Percentiles rank a stretch among this genome's conserved stretches.
Evolutionary conservation across 2,329 filamentous ascomycete genomes (phyloP).

Genomic region (Stenocarpella maydis): DNA sequence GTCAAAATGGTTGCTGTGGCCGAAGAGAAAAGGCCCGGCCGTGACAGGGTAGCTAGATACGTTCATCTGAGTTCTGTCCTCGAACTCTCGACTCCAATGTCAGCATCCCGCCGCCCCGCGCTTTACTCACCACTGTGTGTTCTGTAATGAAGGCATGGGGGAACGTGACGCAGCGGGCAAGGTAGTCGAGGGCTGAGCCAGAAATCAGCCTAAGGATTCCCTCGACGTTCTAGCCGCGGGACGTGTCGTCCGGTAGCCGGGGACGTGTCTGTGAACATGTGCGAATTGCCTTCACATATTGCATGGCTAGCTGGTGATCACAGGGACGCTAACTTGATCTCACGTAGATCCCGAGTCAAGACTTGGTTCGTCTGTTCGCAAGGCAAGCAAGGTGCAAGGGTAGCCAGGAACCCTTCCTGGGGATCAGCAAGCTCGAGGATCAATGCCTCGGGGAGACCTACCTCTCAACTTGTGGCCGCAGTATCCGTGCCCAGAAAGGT

Average conservation of each 20-base stretch:
- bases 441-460: slow-evolving; percentile 1
- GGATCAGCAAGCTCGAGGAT: slow-evolving; percentile 26
- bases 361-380: slow-evolving; percentile 30
- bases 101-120: slow-evolving; percentile 24
- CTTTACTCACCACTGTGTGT: neutral
- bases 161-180: neutral
- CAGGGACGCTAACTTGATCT: slow-evolving; percentile 30
- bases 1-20: neutral
- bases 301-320: slow-evolving; percentile 20
- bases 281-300: slow-evolving; percentile 11
- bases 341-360: slow-evolving; percentile 31
- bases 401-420: slow-evolving; percentile 17
- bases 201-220: slow-evolving; percentile 12
- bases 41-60: slow-evolving; percentile 9
- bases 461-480: neutral
- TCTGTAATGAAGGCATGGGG: slow-evolving; percentile 5
- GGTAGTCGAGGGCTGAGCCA: neutral
- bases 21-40: slow-evolving; percentile 3
- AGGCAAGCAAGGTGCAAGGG: slow-evolving; percentile 27
- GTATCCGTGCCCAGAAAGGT: slow-evolving; percentile 8
- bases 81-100: slow-evolving; percentile 23
- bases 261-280: slow-evolving; percentile 25
- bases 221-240: slow-evolving; percentile 31
- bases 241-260: slow-evolving; percentile 27
- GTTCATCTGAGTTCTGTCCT: slow-evolving; percentile 9